Evolutionary conservation across 1,284 basidiomycete genomes (phyloP), one percentile per base, ranked within the genome.

Genomic region (Apiotrichum gracile): DNA sequence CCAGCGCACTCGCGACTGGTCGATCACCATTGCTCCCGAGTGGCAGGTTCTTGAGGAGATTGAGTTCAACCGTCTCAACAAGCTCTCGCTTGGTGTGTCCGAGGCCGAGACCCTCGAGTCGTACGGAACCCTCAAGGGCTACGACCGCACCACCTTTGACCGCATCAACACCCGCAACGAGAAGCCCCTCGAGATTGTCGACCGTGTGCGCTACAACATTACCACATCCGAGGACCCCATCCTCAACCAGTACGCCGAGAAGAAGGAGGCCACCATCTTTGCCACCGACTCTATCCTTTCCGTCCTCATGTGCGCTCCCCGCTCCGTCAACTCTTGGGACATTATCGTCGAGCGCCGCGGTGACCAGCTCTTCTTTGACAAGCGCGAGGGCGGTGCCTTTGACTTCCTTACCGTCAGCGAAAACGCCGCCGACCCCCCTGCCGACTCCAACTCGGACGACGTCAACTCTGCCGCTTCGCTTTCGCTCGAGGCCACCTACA

Each of bases 311-410:
- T 91, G 88, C 65, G 87, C 94, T 9, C 85, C 91, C 7, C 82
- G 96, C 61, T 93, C 92, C 16, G 89, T 97, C 56, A 94, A 97
- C 77, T 94, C 96, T 24, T 99, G 96, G 96, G 96, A 99, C 73
- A 91, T 99, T 59, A 88, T 98, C 61, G 87, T 98, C 64, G 82
- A 91, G 47, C 86, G 91, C 49, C 90, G 96, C 69, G 92, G 91
- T 38, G 86, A 92, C 78, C 90, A 87, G 73, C 77, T 99, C 24
- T 98, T 91, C 81, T 84, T 99, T 62, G 96, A 99, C 81, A 98
- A 99, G 78, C 88, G 96, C 54, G 92, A 96, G 72, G 93, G 93
- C 29, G 94, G 94, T 51, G 87, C 94, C 1, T 97, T 98, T 72
- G 82, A 99, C 76, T 96, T 88, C 50, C 86, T 97, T 55, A 97